A percentile compares a stretch with the other conserved stretches of the same genome.
These are phyloP conservation scores for Turnera subulata DNA, from an alignment of 345 rosid genomes.

Conservation along the genomic window DNA sequence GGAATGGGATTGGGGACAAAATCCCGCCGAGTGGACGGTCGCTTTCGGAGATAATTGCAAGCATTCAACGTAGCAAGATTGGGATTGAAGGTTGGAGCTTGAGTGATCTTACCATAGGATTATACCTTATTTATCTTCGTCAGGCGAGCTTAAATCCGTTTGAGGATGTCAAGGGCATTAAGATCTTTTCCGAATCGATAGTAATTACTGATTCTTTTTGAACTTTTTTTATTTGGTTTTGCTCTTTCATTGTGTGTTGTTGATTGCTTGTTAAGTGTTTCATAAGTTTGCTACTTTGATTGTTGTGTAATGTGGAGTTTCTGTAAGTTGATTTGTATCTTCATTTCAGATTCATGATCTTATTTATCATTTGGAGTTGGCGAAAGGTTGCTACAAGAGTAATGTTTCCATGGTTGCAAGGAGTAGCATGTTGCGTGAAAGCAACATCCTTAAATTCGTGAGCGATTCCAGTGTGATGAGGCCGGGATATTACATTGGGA, in stretches of 20 bases:
- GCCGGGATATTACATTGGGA: constrained; percentile 81
- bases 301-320: neutral
- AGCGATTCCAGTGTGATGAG: constrained; percentile 80
- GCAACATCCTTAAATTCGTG: constrained; percentile 64
- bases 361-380: constrained; percentile 79
- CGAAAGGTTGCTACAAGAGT: constrained; percentile 69
- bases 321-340: constrained; percentile 17
- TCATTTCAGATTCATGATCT: constrained; percentile 66
- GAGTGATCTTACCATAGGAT: constrained; percentile 88
- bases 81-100: constrained; percentile 92
- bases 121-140: constrained; percentile 83
- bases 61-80: constrained; percentile 81
- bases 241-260: neutral
- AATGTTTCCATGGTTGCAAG: constrained; percentile 49
- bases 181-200: constrained; percentile 56
- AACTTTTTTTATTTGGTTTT: neutral
- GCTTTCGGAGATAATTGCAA: constrained; percentile 70
- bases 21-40: constrained; percentile 53
- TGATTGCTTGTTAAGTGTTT: neutral
- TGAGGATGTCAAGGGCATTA: constrained; percentile 70
- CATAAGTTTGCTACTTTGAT: neutral
- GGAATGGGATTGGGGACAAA: constrained; percentile 45
- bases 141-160: constrained; percentile 63
- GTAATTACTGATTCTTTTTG: constrained; percentile 30
- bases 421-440: constrained; percentile 79